phyloP scores from a whole-genome alignment of 208 protist genomes.

The Wallacemonas collosoma region DNA sequence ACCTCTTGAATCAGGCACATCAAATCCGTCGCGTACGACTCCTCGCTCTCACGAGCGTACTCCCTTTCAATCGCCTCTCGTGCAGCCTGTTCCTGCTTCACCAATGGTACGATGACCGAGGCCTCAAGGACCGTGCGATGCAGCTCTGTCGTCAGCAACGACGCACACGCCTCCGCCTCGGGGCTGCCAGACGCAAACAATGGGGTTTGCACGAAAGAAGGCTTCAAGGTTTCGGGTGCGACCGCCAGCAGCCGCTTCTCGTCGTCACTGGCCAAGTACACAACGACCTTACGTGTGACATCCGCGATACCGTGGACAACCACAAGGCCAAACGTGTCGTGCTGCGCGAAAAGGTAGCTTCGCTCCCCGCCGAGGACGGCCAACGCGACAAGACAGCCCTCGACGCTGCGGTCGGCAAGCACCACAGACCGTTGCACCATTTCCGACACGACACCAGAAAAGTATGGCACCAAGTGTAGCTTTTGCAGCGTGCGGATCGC shows the following conservation, averaged over 20 bases:
- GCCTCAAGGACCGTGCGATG: slow-evolving; percentile 64
- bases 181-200: slow-evolving; percentile 54
- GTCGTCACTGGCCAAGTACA: slow-evolving; percentile 75
- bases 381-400: slow-evolving; percentile 74
- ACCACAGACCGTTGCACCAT: slow-evolving; percentile 70
- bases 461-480: slow-evolving; percentile 72
- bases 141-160: slow-evolving; percentile 58
- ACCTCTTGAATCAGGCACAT: slow-evolving; percentile 13
- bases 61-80: slow-evolving; percentile 52
- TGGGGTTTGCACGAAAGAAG: slow-evolving; percentile 80
- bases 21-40: slow-evolving; percentile 12
- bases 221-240: slow-evolving; percentile 58
- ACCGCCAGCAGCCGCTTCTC: slow-evolving; percentile 74
- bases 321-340: slow-evolving; percentile 83
- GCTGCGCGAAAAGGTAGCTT: slow-evolving; percentile 79
- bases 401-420: slow-evolving; percentile 59
- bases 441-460: slow-evolving; percentile 58
- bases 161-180: slow-evolving; percentile 55
- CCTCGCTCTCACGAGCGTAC: slow-evolving; percentile 26
- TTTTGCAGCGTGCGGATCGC: slow-evolving; percentile 77
- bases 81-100: slow-evolving; percentile 52
- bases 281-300: slow-evolving; percentile 61
- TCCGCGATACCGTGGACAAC: slow-evolving; percentile 77
- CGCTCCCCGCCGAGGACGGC: slow-evolving; percentile 83
- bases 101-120: slow-evolving; percentile 59